phyloP scores from a whole-genome alignment of 2,329 filamentous ascomycete species.

The Gliomastix tumulicola region DNA sequence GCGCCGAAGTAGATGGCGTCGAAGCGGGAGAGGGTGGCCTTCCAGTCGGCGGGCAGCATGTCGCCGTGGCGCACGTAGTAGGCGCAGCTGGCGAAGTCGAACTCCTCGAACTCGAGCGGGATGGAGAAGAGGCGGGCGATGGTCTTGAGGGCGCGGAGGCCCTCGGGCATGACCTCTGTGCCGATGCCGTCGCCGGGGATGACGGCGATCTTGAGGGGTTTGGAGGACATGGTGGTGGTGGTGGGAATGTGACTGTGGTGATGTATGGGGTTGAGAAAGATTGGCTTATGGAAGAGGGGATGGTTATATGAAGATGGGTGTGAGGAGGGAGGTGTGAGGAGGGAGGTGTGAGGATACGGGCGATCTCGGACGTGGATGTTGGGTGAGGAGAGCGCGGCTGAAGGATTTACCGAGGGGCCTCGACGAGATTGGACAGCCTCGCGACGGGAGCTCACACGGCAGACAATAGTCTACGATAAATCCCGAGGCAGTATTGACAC shows the following conservation, averaged over 20 bases:
- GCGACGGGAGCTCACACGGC: no score
- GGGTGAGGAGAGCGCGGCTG: not conserved
- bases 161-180: slow-evolving; percentile 58
- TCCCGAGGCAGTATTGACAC: not conserved
- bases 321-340: not conserved
- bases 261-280: not conserved
- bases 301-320: not conserved
- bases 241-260: not conserved
- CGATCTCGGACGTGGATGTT: not conserved
- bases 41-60: slow-evolving; percentile 36
- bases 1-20: slow-evolving; percentile 65
- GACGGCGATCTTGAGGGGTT: slow-evolving; percentile 40
- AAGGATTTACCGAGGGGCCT: not conserved
- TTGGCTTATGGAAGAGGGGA: not conserved
- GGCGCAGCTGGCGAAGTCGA: slow-evolving; percentile 59
- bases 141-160: slow-evolving; percentile 51
- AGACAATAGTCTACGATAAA: not conserved
- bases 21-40: slow-evolving; percentile 47
- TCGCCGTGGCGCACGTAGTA: slow-evolving; percentile 41
- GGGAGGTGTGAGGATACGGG: not conserved
- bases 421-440: not conserved
- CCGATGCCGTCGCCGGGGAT: slow-evolving; percentile 67
- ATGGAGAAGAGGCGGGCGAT: slow-evolving; percentile 38
- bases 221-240: slow-evolving; percentile 25
- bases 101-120: slow-evolving; percentile 52